Evolutionary conservation across 2,329 filamentous ascomycete species (phyloP), one percentile per base, ranked within the genome.

Genomic region (Delphinella strobiligena): DNA sequence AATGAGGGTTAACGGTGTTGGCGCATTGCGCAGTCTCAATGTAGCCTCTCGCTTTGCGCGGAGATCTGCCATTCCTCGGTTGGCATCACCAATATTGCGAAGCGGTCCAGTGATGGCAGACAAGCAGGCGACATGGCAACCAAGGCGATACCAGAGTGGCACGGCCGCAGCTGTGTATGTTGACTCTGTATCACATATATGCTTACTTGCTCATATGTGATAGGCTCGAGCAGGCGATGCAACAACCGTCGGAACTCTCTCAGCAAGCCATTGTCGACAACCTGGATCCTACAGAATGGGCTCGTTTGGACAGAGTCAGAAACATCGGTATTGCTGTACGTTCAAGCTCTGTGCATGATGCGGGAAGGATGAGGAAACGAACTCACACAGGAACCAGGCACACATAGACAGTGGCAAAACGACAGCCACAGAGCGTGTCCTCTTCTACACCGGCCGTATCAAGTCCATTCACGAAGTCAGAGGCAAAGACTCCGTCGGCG

Each of bases 341-440:
- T n/a, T n/a, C 87, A 76, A 43, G 74, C 34, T 16, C 38, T 7
- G 16, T n/a, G n/a, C n/a, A n/a, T n/a, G n/a, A n/a, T n/a, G n/a
- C n/a, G n/a, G n/a, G n/a, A n/a, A n/a, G n/a, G n/a, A n/a, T 10
- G 17, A 33, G 9, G 3, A 33, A 12, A 10, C 31, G 9, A 9
- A 9, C 31, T 33, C 9, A 33, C 31, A 33, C 14, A 19, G 91
- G n/a, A n/a, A n/a, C n/a, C n/a, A n/a, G n/a, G n/a, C 91, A 49
- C 91, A 98, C 61, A 98, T 98, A 60, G 91, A 98, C 68, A 94
- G 86, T 56, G 91, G 91, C 54, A 98, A 98, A 68, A 98, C 91
- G 27, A 98, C 91, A 29, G 84, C 79, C 46, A 96, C 88, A 41
- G 91, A 98, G 67, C 83, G 91, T 61, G 87, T 98, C 33, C 80